These are phyloP conservation scores for Neurospora sp. DNA, from an alignment of 495 filamentous ascomycete species.

Conservation along the genomic window DNA sequence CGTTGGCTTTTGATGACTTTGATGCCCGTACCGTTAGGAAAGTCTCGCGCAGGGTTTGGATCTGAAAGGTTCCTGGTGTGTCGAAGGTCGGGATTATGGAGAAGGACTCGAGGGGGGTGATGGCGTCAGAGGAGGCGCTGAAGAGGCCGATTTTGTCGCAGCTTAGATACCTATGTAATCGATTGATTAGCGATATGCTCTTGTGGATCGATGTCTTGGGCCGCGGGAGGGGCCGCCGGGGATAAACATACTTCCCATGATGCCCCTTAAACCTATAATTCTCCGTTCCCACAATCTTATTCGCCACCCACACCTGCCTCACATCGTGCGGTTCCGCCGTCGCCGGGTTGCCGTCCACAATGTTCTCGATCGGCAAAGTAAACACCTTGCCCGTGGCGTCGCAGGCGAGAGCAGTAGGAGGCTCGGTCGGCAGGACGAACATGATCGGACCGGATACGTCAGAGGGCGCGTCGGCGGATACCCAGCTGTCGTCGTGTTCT, in stretches of 20 bases:
- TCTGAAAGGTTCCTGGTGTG: constrained; percentile 53
- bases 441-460: constrained; percentile 83
- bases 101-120: constrained; percentile 75
- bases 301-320: constrained; percentile 90
- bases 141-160: constrained; percentile 78
- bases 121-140: constrained; percentile 65
- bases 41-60: constrained; percentile 54
- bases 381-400: constrained; percentile 82
- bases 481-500: constrained; percentile 74
- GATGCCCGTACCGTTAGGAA: constrained; percentile 47
- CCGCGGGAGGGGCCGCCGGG: too few relatives aligned
- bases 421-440: constrained; percentile 60
- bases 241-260: constrained; percentile 59
- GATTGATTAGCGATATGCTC: too few relatives aligned
- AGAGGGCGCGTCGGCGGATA: constrained; percentile 61
- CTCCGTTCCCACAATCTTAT: constrained; percentile 71
- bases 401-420: constrained; percentile 63
- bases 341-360: constrained; percentile 62
- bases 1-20: constrained; percentile 27
- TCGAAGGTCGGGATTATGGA: constrained; percentile 52
- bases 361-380: constrained; percentile 66
- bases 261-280: constrained; percentile 74
- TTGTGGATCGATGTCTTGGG: too few relatives aligned
- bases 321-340: constrained; percentile 92
- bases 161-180: constrained; percentile 44